These are phyloP conservation scores for Brettanomyces bruxellensis DNA, from an alignment of 805 yeast species.

Conservation along the genomic window DNA sequence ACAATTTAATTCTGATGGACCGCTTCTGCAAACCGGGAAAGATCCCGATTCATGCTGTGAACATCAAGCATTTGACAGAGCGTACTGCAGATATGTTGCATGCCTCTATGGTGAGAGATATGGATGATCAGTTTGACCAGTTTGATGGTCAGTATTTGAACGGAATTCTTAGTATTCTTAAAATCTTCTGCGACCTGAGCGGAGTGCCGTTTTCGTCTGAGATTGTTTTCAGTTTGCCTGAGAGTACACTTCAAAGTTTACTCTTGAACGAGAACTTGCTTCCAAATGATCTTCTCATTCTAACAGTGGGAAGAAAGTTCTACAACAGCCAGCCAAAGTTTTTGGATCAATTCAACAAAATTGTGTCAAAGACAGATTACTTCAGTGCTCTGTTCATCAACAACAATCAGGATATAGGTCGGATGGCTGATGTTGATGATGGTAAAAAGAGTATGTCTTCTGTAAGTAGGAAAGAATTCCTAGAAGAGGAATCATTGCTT, in stretches of 20 bases:
- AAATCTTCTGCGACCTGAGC: conserved; percentile 23
- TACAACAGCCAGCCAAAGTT: conserved; percentile 8
- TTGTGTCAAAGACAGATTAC: conserved; percentile 6
- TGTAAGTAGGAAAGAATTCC: background rate
- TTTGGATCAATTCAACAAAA: conserved; percentile 7
- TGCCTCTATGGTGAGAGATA: conserved; percentile 36
- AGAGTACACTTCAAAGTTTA: conserved; percentile 16
- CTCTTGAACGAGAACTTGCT: conserved; percentile 12
- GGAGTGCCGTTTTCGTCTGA: conserved; percentile 24
- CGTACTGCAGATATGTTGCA: conserved; percentile 63
- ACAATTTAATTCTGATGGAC: conserved; percentile 21
- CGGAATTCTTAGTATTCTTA: conserved; percentile 25
- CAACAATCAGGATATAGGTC: conserved; percentile 14
- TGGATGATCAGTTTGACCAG: conserved; percentile 7
- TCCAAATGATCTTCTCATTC: conserved; percentile 15
- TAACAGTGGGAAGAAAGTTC: conserved; percentile 16
- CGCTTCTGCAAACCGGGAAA: conserved; percentile 16
- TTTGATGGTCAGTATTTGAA: conserved; percentile 24
- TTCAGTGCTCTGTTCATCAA: conserved; percentile 20
- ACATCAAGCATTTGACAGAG: conserved; percentile 51
- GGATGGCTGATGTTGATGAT: background rate
- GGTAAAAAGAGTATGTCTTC: background rate
- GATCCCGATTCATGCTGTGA: conserved; percentile 39
- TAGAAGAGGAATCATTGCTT: conserved; percentile 8
- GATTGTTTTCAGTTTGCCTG: conserved; percentile 21